These are phyloP conservation scores for Dioscorea cayenensis DNA, from an alignment of 116 monocot species.

Conservation along the genomic window DNA sequence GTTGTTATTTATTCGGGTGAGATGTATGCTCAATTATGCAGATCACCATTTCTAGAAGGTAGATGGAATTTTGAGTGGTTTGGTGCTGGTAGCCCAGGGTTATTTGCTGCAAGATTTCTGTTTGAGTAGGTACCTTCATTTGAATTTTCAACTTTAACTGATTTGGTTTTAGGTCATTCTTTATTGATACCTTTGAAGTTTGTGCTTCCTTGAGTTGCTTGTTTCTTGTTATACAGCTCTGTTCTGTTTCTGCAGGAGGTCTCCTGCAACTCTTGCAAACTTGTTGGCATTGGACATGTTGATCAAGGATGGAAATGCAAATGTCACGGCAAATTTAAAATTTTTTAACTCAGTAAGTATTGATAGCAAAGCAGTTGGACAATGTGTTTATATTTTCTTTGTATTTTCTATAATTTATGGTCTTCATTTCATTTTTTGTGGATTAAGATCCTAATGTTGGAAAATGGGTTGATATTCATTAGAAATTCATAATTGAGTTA, in stretches of 20 bases:
- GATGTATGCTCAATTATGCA: constrained; percentile 19
- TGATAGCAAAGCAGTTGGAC: background rate
- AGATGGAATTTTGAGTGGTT: constrained; percentile 99
- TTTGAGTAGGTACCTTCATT: constrained; percentile 71
- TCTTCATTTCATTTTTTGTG: background rate
- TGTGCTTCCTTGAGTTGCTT: background rate
- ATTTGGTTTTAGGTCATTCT: background rate
- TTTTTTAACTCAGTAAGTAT: constrained; percentile 77
- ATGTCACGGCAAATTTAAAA: constrained; percentile 75
- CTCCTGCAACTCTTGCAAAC: constrained; percentile 71
- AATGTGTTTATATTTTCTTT: background rate
- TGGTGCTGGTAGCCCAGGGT: constrained; percentile 80
- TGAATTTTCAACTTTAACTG: background rate
- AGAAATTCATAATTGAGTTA: too few species aligned
- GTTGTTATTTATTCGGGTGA: background rate
- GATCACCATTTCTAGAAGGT: constrained; percentile 95
- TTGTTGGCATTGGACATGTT: constrained; percentile 54
- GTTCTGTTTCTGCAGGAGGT: constrained; percentile 46
- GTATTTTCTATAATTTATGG: background rate
- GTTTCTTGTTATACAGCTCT: background rate
- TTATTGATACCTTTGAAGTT: background rate
- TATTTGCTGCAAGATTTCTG: constrained; percentile 63
- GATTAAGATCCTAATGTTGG: too few species aligned
- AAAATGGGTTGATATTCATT: too few species aligned
- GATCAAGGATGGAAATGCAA: constrained; percentile 85